Percentiles rank a stretch among this genome's conserved stretches.
Conservation (phyloP, 1,139 yeast species). For the Yamadazyma sp. region DNA sequence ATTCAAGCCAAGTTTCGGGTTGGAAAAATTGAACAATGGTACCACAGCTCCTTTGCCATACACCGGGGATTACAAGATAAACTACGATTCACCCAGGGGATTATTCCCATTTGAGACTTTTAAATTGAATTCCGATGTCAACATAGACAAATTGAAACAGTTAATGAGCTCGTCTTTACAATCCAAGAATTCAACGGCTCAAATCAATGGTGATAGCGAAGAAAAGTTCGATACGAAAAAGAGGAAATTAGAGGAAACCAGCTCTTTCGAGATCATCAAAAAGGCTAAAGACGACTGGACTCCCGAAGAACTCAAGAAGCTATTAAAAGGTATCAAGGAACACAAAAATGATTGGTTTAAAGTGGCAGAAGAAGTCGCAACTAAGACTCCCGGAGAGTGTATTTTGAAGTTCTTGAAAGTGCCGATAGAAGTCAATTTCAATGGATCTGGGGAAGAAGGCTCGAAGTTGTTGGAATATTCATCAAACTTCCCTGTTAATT, state of each 20-base stretch:
- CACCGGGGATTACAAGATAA: slow-evolving; percentile 67
- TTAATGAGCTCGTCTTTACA: slow-evolving; percentile 28
- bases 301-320: slow-evolving; percentile 53
- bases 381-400: slow-evolving; percentile 77
- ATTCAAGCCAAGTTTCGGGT: slow-evolving; percentile 59
- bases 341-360: slow-evolving; percentile 72
- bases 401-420: slow-evolving; percentile 74
- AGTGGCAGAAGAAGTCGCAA: slow-evolving; percentile 61
- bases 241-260: slow-evolving; percentile 5
- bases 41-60: slow-evolving; percentile 53
- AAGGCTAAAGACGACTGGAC: slow-evolving; percentile 65
- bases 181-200: neutral
- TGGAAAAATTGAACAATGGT: slow-evolving; percentile 58
- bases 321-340: slow-evolving; percentile 63
- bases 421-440: slow-evolving; percentile 77
- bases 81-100: slow-evolving; percentile 91
- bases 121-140: slow-evolving; percentile 57
- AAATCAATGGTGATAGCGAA: neutral
- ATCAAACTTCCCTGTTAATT: slow-evolving; percentile 78
- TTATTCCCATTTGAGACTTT: slow-evolving; percentile 88
- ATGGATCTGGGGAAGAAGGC: slow-evolving; percentile 49
- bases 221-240: slow-evolving; percentile 1
- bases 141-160: slow-evolving; percentile 56
- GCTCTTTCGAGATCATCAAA: slow-evolving; percentile 16
- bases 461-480: slow-evolving; percentile 72